Conservation (phyloP, 106 monocot genomes). For the Gastrodia elata region DNA sequence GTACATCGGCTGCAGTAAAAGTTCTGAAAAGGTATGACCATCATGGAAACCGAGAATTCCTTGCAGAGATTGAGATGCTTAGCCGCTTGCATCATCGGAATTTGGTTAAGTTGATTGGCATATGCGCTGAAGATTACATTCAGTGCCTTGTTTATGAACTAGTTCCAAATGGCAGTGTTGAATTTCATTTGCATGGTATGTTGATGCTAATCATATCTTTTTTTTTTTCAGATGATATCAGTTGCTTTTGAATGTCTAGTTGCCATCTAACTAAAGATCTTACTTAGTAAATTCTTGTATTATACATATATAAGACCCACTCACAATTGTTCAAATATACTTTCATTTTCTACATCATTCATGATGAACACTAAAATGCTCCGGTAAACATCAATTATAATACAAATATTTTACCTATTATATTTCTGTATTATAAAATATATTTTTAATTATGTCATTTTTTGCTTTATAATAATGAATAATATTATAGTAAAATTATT, state of each 20-base stretch:
- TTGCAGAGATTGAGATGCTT: slow-evolving; percentile 59
- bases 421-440: no score
- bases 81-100: slow-evolving; percentile 52
- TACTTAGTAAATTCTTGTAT: no score
- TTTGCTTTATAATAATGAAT: no score
- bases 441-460: no score
- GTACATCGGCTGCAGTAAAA: slow-evolving; percentile 49
- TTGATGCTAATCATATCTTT: background rate
- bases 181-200: slow-evolving; percentile 65
- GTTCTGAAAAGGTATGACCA: slow-evolving; percentile 43
- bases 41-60: slow-evolving; percentile 43
- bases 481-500: no score
- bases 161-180: slow-evolving; percentile 65
- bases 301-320: no score
- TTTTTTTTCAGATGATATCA: background rate
- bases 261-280: background rate
- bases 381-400: no score
- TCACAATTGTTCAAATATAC: no score
- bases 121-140: slow-evolving; percentile 35
- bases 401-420: no score
- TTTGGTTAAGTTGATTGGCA: slow-evolving; percentile 52
- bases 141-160: slow-evolving; percentile 60
- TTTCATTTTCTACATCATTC: no score
- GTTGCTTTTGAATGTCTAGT: background rate
- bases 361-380: no score